Conservation (phyloP, 1,139 yeast species). For the Protomyces inouyei region DNA sequence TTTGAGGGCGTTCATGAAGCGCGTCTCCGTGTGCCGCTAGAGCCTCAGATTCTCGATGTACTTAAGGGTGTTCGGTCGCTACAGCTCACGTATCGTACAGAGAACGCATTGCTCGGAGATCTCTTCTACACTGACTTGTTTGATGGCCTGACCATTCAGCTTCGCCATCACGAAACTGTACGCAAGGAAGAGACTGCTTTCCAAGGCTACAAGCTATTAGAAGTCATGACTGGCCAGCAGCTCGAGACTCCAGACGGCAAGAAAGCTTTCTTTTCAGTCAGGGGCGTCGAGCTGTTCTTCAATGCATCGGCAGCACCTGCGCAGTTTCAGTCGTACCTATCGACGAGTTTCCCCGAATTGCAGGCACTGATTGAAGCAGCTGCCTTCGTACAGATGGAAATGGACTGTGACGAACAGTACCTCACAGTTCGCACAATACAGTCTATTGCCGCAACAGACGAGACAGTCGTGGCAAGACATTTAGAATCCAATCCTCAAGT, state of each 20-base stretch:
- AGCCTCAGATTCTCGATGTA: background rate
- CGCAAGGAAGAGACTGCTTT: background rate
- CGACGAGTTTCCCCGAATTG: background rate
- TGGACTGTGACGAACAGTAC: background rate
- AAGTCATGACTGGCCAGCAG: background rate
- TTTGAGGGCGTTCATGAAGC: slow-evolving; percentile 3
- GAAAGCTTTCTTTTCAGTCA: background rate
- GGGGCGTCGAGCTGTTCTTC: background rate
- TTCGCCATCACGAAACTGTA: background rate
- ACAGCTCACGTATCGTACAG: background rate
- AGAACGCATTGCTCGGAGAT: background rate
- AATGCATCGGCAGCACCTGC: background rate
- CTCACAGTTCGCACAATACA: background rate
- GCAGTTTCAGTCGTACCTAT: background rate
- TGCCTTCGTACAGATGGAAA: background rate
- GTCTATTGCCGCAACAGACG: background rate
- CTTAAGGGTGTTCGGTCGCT: background rate
- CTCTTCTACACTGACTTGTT: slow-evolving; percentile 7
- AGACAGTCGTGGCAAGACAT: background rate
- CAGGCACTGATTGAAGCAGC: background rate
- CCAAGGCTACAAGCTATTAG: background rate
- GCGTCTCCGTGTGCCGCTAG: background rate
- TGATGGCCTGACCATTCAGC: slow-evolving; percentile 5
- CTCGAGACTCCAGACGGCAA: background rate
- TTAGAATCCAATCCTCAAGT: background rate